phyloP scores from a whole-genome alignment of 2,329 filamentous ascomycete species.

The Calycina herbarum region DNA sequence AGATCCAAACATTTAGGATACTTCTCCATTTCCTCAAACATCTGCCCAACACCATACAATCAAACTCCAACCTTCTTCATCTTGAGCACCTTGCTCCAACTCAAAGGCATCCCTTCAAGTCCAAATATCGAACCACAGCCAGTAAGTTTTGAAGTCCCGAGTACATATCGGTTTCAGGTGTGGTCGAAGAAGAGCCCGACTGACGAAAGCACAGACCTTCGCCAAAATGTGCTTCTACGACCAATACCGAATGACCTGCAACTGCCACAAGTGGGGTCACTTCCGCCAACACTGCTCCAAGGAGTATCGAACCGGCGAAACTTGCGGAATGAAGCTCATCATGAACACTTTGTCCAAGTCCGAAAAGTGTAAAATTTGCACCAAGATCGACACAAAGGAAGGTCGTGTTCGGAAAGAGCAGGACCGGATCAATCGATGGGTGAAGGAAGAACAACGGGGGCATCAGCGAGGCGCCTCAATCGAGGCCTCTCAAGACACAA shows the following conservation, averaged over 20 bases:
- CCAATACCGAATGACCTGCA: constrained; percentile 79
- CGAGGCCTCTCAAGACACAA: constrained; percentile 68
- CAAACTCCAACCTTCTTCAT: constrained; percentile 7
- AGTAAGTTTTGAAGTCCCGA: constrained; percentile 27
- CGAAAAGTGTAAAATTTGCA: constrained; percentile 76
- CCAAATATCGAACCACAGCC: constrained; percentile 21
- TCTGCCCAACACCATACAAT: constrained; percentile 16
- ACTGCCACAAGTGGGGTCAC: constrained; percentile 92
- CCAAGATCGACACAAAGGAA: constrained; percentile 83
- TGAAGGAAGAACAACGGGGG: constrained; percentile 51
- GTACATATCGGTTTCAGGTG: constrained; percentile 24
- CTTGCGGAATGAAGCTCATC: constrained; percentile 90
- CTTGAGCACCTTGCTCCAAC: not conserved
- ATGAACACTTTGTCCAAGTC: constrained; percentile 66
- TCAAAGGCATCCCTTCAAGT: constrained; percentile 7
- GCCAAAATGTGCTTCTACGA: constrained; percentile 92
- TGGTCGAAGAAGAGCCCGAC: constrained; percentile 17
- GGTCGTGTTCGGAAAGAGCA: constrained; percentile 73
- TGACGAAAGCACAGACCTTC: constrained; percentile 22
- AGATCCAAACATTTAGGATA: constrained; percentile 25
- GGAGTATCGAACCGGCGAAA: constrained; percentile 94
- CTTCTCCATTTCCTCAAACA: constrained; percentile 23
- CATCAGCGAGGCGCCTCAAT: constrained; percentile 64
- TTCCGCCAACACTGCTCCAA: constrained; percentile 92
- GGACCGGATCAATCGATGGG: constrained; percentile 76